Conservation (phyloP, 1,284 basidiomycete species). For the Marasmius fiardii region DNA sequence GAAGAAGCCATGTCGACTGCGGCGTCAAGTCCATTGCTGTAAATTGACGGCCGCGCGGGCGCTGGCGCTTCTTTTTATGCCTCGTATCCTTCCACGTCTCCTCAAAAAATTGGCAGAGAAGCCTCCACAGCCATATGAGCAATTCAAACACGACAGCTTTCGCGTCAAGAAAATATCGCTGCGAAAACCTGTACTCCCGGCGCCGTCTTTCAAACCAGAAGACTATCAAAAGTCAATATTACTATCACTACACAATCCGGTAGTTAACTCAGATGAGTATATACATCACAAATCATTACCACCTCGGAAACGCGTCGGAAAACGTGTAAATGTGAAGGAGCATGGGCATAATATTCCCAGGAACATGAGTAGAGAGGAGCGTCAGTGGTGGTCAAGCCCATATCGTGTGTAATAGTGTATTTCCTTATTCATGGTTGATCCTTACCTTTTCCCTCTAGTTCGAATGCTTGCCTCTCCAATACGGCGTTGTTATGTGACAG, state of each 20-base stretch:
- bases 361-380: constrained; percentile 59
- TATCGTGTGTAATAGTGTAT: constrained; percentile 50
- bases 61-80: constrained; percentile 6
- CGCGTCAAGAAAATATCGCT: constrained; percentile 40
- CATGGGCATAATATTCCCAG: constrained; percentile 38
- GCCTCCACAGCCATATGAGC: constrained; percentile 4
- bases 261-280: constrained; percentile 44
- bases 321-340: constrained; percentile 19
- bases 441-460: constrained; percentile 39
- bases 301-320: constrained; percentile 36
- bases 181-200: constrained; percentile 31
- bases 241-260: constrained; percentile 47
- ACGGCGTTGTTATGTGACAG: constrained; percentile 50
- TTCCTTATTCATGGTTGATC: constrained; percentile 1
- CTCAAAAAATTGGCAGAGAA: constrained; percentile 4
- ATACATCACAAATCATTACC: constrained; percentile 55
- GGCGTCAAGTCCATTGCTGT: background rate
- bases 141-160: constrained; percentile 3
- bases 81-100: constrained; percentile 14
- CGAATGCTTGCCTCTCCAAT: constrained; percentile 67
- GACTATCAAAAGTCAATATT: constrained; percentile 54
- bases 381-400: constrained; percentile 66
- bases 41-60: background rate
- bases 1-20: constrained; percentile 13
- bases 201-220: constrained; percentile 39